These are phyloP conservation scores for Nevesoporus exiguus DNA, from an alignment of 768 basidiomycete species.

Conservation along the genomic window DNA sequence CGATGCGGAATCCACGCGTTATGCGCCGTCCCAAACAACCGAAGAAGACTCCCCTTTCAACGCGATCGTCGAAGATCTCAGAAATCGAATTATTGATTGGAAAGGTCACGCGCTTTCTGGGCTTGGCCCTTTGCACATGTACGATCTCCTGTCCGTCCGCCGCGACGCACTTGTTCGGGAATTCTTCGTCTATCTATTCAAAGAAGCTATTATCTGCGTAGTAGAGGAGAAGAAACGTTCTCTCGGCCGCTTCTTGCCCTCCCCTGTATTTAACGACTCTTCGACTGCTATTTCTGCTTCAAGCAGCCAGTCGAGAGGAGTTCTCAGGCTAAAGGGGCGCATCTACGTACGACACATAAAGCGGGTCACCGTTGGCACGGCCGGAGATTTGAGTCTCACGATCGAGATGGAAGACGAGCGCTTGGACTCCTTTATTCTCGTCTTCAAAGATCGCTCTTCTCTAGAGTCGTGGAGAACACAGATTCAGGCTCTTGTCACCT, in stretches of 20 bases:
- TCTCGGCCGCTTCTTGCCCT: conserved; percentile 69
- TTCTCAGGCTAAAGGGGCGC: conserved; percentile 87
- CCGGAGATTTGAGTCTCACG: conserved; percentile 87
- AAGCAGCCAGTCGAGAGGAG: conserved; percentile 47
- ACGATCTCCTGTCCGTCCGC: conserved; percentile 85
- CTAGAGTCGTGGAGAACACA: conserved; percentile 87
- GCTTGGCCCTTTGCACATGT: conserved; percentile 87
- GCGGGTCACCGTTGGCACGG: conserved; percentile 76
- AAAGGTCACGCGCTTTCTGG: conserved; percentile 90
- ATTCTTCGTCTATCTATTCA: conserved; percentile 96
- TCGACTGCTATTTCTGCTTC: conserved; percentile 39
- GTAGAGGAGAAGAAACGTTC: conserved; percentile 91
- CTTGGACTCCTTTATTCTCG: conserved; percentile 91
- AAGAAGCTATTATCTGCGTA: conserved; percentile 98
- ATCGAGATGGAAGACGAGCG: conserved; percentile 97
- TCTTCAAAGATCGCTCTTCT: conserved; percentile 87
- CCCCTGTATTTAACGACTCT: conserved; percentile 53
- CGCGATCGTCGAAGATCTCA: conserved; percentile 84
- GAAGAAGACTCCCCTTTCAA: conserved; percentile 77
- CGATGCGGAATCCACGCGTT: conserved; percentile 33
- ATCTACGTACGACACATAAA: conserved; percentile 96
- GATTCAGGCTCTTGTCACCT: conserved; percentile 72
- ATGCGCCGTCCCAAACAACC: conserved; percentile 16
- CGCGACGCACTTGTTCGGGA: conserved; percentile 88
- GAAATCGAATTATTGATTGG: conserved; percentile 91